phyloP scores from a whole-genome alignment of 768 basidiomycete genomes.

The Kwoniella shandongensis region DNA sequence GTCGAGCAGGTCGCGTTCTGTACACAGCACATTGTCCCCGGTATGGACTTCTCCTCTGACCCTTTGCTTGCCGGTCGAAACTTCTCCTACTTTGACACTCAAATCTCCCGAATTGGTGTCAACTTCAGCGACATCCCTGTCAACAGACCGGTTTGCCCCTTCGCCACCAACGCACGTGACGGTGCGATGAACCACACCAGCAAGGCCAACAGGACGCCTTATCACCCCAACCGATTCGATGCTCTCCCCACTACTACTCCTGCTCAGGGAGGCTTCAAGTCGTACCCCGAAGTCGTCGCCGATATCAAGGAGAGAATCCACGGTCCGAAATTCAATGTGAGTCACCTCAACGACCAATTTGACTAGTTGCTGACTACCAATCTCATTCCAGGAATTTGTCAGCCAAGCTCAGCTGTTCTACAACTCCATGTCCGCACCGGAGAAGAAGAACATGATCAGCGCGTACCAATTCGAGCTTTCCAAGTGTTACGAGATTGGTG shows the following conservation, averaged over 20 bases:
- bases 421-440: conserved; percentile 70
- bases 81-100: conserved; percentile 71
- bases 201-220: conserved; percentile 60
- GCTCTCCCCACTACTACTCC: conserved; percentile 48
- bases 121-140: conserved; percentile 74
- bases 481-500: conserved; percentile 73
- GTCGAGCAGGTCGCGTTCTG: conserved; percentile 88
- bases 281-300: conserved; percentile 50
- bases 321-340: conserved; percentile 60
- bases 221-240: conserved; percentile 75
- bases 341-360: neutral
- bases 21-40: conserved; percentile 60
- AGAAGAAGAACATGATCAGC: conserved; percentile 68
- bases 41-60: conserved; percentile 58
- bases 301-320: conserved; percentile 61
- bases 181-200: conserved; percentile 50
- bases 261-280: conserved; percentile 58
- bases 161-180: conserved; percentile 52
- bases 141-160: conserved; percentile 58
- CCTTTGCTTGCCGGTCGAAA: conserved; percentile 62
- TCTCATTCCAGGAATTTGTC: conserved; percentile 68
- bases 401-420: conserved; percentile 76
- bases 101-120: conserved; percentile 72
- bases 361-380: neutral
- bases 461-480: conserved; percentile 81